phyloP scores from a whole-genome alignment of 169 alveolate genomes.

The Plasmodium vivax region DNA sequence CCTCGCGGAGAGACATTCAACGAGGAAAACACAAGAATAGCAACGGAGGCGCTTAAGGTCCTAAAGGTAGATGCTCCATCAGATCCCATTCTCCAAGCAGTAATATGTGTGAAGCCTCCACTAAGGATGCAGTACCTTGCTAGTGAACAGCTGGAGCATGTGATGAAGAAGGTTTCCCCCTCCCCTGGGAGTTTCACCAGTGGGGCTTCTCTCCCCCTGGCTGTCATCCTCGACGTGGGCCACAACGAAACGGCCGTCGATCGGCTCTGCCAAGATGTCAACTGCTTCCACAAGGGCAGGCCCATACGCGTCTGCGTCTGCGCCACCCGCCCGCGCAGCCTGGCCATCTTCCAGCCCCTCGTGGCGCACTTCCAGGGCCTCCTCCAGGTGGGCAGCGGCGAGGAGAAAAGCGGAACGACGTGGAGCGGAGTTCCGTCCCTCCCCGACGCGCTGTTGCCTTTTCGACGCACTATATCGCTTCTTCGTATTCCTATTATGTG shows the following conservation, averaged over 20 bases:
- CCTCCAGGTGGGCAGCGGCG: slow-evolving; percentile 7
- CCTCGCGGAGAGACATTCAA: slow-evolving; percentile 76
- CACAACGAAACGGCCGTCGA: slow-evolving; percentile 91
- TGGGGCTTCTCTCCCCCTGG: slow-evolving; percentile 32
- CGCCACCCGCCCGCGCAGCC: slow-evolving; percentile 37
- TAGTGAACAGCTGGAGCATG: slow-evolving; percentile 33
- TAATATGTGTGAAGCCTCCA: slow-evolving; percentile 74
- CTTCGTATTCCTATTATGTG: not conserved
- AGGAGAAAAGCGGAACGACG: no score
- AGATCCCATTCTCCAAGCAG: slow-evolving; percentile 38
- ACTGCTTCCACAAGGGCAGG: slow-evolving; percentile 46
- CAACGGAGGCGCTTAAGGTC: slow-evolving; percentile 64
- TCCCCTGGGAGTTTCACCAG: not conserved
- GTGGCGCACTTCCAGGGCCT: slow-evolving; percentile 42
- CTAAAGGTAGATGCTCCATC: slow-evolving; percentile 14
- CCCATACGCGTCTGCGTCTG: slow-evolving; percentile 50
- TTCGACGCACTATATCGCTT: not conserved
- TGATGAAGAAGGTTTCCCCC: not conserved
- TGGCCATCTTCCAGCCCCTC: slow-evolving; percentile 29
- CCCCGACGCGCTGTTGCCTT: not conserved
- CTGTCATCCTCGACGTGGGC: slow-evolving; percentile 89
- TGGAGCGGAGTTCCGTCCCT: no score
- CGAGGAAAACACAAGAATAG: slow-evolving; percentile 80
- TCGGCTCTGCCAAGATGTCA: slow-evolving; percentile 79
- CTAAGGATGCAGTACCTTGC: slow-evolving; percentile 82